Base-by-base conservation (phyloP, 768 basidiomycete species). In the Termitomyces heimii region DNA sequence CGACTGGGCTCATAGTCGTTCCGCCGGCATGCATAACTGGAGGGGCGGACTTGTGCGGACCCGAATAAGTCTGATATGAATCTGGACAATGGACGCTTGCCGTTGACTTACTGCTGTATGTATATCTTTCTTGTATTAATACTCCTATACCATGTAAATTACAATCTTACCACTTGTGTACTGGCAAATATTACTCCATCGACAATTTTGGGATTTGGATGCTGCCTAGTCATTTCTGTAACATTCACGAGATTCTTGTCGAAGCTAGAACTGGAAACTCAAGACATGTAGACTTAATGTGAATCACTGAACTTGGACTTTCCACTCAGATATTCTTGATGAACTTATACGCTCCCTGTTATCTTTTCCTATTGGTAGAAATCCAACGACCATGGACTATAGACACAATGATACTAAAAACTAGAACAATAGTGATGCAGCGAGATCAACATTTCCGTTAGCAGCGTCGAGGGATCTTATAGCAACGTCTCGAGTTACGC, bases 1-100 rank as follows among this genome's bases (percentile, higher is more conserved):
- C 5, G 87, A 94, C 60, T 90, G 90, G 84, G 77, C 85, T 2
- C 88, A 92, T 64, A 77, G 79, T 40, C 84, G 93, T 50, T 87
- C 86, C 24, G 91, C 90, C 2, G 93, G 93, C 0, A 89, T 94
- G 84, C 78, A 84, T 59, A 92, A 95, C 68, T 96, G 90, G 88
- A 79, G 92, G 52, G 92, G 92, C 5, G 94, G 94, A 0, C 75
- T 95, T 37, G 77, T 89, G 32, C 79, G 92, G 68, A 89, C 91
- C 20, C 80, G 82, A 56, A 83, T 93, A 70, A 89, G 81, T 65
- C 81, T 94, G 63, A 93, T 93, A 55, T 93, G 70, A 74, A 42
- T n/a, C 18, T 29, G 18, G 56, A 45, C 43, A 53, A 26, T 32
- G 29, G 43, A 60, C 28, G 8, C 22, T 56, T 47, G 31, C 26